Evolutionary conservation across 225 moss, liverwort and hornwort genomes (phyloP).

Genomic region (Sphagnum tenellum): DNA sequence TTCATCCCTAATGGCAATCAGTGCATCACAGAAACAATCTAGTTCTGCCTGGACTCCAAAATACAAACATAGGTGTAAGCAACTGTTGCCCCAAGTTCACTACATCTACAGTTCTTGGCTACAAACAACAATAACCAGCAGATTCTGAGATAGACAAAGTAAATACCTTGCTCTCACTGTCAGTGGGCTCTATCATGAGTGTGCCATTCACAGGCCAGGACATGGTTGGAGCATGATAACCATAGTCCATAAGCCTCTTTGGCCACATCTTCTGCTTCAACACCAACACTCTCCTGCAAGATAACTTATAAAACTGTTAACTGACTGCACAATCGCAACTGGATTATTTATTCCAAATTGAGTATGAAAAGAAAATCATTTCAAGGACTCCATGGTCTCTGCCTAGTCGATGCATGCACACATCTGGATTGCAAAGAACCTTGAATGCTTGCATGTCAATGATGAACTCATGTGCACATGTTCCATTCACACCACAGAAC

Average conservation of each 20-base stretch:
- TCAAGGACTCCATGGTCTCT: no score
- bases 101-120: not conserved
- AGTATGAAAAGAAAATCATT: no score
- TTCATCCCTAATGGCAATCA: conserved; percentile 90
- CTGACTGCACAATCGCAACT: no score
- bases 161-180: conserved; percentile 83
- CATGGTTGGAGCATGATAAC: conserved; percentile 97
- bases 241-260: conserved; percentile 94
- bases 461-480: conserved; percentile 97
- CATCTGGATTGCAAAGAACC: conserved; percentile 19
- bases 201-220: conserved; percentile 96
- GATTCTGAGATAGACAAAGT: no score
- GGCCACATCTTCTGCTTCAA: conserved; percentile 94
- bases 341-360: no score
- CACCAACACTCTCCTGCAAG: conserved; percentile 59
- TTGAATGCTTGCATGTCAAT: conserved; percentile 80
- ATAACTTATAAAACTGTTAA: no score
- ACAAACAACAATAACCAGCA: not conserved
- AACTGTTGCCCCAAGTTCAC: no score
- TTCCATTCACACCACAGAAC: conserved; percentile 79
- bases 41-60: conserved; percentile 52
- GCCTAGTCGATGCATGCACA: no score
- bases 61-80: no score
- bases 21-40: conserved; percentile 83
- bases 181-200: conserved; percentile 95